phyloP scores from a whole-genome alignment of 1,284 basidiomycete species.

The Cerioporus squamosus region DNA sequence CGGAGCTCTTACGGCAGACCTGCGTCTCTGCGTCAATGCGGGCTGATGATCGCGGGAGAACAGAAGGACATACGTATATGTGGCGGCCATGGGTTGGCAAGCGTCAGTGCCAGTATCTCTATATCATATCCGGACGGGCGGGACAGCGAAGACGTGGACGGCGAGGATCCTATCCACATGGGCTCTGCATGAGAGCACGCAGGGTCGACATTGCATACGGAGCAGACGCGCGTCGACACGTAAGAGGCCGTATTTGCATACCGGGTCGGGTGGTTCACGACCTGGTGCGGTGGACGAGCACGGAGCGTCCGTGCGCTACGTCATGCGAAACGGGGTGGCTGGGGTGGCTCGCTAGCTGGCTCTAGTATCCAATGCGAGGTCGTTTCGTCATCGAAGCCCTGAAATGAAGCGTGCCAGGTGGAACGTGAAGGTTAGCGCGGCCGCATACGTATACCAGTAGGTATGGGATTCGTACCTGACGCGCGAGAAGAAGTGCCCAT shows the following conservation, averaged over 20 bases:
- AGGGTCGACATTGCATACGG: background rate
- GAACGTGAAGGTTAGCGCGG: background rate
- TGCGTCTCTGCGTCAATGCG: background rate
- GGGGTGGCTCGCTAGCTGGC: background rate
- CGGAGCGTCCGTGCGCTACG: background rate
- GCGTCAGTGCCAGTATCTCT: background rate
- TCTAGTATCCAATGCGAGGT: background rate
- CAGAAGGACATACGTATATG: constrained; percentile 2
- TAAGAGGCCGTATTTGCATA: background rate
- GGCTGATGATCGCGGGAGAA: constrained; percentile 14
- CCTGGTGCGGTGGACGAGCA: background rate
- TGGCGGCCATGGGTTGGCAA: background rate
- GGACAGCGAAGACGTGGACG: background rate
- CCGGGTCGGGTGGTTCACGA: background rate
- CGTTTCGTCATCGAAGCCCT: constrained; percentile 9
- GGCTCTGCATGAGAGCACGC: background rate
- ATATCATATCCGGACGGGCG: background rate
- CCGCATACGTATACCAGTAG: constrained; percentile 1
- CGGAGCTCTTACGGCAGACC: background rate
- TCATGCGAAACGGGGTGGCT: background rate
- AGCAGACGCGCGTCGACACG: background rate
- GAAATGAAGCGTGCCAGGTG: background rate
- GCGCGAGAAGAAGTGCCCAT: background rate
- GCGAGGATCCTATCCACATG: background rate
- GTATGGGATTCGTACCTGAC: background rate